Conservation (phyloP, 2,329 filamentous ascomycete species). For the Colletotrichum simmondsii region DNA sequence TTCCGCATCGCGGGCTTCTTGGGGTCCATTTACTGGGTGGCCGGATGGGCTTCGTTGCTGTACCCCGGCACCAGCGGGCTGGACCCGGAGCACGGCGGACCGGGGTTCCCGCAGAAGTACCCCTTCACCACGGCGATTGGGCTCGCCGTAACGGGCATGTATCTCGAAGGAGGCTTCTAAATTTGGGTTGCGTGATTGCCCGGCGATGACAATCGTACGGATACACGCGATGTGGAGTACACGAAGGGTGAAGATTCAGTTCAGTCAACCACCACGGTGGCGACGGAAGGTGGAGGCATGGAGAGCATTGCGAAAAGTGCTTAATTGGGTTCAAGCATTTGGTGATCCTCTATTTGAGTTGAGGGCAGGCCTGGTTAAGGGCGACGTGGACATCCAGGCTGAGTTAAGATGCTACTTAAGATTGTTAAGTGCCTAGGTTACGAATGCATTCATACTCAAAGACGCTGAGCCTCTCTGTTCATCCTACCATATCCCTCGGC, state of each 20-base stretch:
- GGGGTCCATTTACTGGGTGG: slow-evolving; percentile 54
- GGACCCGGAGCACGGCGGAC: slow-evolving; percentile 55
- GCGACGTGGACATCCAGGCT: slow-evolving; percentile 18
- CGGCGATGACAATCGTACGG: background rate
- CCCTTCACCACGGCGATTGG: slow-evolving; percentile 22
- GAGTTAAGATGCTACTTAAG: background rate
- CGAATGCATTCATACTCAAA: background rate
- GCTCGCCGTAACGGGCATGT: slow-evolving; percentile 21
- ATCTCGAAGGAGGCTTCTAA: slow-evolving; percentile 22
- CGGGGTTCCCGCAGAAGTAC: slow-evolving; percentile 51
- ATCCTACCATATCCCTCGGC: background rate
- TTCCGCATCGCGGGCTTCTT: slow-evolving; percentile 47
- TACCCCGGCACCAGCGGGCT: slow-evolving; percentile 52
- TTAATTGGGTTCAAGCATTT: background rate
- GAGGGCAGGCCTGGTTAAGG: slow-evolving; percentile 1
- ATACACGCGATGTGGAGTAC: background rate
- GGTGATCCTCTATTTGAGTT: background rate
- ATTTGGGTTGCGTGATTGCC: background rate
- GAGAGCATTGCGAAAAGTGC: background rate
- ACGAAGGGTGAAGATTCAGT: background rate
- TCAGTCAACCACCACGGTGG: background rate
- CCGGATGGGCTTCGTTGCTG: slow-evolving; percentile 48
- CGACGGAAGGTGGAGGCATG: background rate
- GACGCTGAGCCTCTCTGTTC: background rate
- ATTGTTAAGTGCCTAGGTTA: background rate